Base-by-base conservation (phyloP, 2,329 filamentous ascomycete genomes). In the Amphichorda felina region DNA sequence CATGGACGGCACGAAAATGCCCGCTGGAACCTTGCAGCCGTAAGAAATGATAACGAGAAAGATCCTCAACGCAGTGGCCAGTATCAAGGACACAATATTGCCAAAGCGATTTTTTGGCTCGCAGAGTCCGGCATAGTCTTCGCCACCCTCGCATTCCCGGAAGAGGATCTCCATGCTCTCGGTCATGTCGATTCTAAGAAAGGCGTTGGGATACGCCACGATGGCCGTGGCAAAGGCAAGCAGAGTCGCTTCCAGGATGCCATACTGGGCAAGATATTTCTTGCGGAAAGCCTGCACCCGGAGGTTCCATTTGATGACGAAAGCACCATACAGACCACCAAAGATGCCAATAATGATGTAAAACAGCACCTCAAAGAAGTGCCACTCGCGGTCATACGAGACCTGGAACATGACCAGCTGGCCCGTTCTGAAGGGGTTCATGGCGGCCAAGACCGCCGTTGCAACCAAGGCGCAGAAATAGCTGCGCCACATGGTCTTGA, bases 341-440 rank as follows among this genome's bases (percentile, higher is more conserved):
- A 98, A 96, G 19, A 91, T 71, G 32, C 91, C 91, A 42, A 98
- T 76, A 36, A 94, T 66, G 44, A 94, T 72, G 58, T 94, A 98
- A 53, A 96, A 96, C 18, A 94, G 59, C 4, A 91, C 70, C 55
- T 98, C 91, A 51, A 98, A 98, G 50, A 94, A 94, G 61, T 98
- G 91, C 91, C 91, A 98, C 28, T 83, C 81, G 28, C 89, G 81
- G 56, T 96, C 89, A 53, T 98, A 98, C 48, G 78, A 77, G 50
- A 98, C 89, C 50, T 94, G 88, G 59, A 98, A 98, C 89, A 98
- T 96, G 73, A 98, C 91, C 29, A 98, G 71, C 53, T 98, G 91
- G 15, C 91, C 91, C 0, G 91, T 96, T 35, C 91, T 70, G 60
- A 98, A 98, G 16, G 91, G 91, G 48, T 98, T 98, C 85, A 98